A percentile compares a stretch with the other conserved stretches of the same genome.
These are phyloP conservation scores for Alliaria petiolata DNA, from an alignment of 345 rosid species.

Conservation along the genomic window DNA sequence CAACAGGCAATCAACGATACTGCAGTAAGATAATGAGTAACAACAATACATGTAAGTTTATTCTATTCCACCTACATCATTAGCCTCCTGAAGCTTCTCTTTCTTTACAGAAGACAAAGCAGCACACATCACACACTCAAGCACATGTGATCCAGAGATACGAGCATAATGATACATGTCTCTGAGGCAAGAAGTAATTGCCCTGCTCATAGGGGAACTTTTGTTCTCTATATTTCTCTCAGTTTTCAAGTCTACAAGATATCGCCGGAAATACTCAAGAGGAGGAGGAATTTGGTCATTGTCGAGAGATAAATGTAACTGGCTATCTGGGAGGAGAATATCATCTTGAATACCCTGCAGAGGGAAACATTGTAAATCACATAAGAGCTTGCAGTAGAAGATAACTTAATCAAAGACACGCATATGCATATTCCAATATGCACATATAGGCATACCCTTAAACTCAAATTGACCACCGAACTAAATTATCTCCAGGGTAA, in stretches of 20 bases:
- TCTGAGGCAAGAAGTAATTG: slow-evolving; percentile 60
- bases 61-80: slow-evolving; percentile 57
- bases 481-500: slow-evolving; percentile 5
- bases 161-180: slow-evolving; percentile 92
- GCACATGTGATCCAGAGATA: slow-evolving; percentile 74
- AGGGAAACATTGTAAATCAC: slow-evolving; percentile 11
- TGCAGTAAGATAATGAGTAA: slow-evolving; percentile 12
- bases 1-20: slow-evolving; percentile 5
- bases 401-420: not conserved
- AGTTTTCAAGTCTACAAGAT: slow-evolving; percentile 42
- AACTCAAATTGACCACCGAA: not conserved
- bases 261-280: slow-evolving; percentile 54
- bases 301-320: slow-evolving; percentile 44
- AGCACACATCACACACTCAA: slow-evolving; percentile 73
- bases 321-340: slow-evolving; percentile 58
- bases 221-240: slow-evolving; percentile 40
- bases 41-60: not conserved
- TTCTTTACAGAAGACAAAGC: slow-evolving; percentile 63
- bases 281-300: slow-evolving; percentile 59
- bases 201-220: slow-evolving; percentile 38
- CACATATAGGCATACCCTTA: not conserved
- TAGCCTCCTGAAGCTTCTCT: slow-evolving; percentile 80
- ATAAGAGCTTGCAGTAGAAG: not conserved
- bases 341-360: slow-evolving; percentile 79
- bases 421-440: not conserved